A percentile compares a stretch with the other conserved stretches of the same genome.
Conservation (phyloP, 1,139 yeast genomes). For the Suhomyces ambrosiae region DNA sequence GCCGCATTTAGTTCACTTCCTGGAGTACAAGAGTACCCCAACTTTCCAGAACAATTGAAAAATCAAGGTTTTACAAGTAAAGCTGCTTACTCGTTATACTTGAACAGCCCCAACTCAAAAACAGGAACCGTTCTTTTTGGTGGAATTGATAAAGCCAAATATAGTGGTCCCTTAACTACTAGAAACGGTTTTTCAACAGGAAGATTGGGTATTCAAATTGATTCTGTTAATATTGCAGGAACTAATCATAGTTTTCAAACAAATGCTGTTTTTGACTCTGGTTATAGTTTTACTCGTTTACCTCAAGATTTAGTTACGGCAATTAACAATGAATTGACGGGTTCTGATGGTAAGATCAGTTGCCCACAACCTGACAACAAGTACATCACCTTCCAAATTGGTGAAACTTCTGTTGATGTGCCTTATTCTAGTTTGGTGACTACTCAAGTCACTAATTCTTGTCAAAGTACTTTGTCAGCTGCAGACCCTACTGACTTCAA, state of each 20-base stretch:
- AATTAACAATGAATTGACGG: not conserved
- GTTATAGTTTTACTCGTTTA: constrained; percentile 4
- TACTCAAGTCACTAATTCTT: not conserved
- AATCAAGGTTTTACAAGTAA: constrained; percentile 23
- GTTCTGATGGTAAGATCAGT: not conserved
- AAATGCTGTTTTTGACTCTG: constrained; percentile 8
- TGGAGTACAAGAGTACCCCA: constrained; percentile 17
- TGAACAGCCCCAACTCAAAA: constrained; percentile 15
- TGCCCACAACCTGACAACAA: constrained; percentile 6
- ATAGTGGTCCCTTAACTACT: constrained; percentile 20
- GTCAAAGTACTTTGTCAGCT: not conserved
- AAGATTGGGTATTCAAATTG: constrained; percentile 5
- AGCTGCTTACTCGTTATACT: constrained; percentile 25
- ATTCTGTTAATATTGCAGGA: constrained; percentile 1
- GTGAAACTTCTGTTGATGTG: constrained; percentile 4
- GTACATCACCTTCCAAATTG: constrained; percentile 3
- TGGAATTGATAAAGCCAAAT: constrained; percentile 23
- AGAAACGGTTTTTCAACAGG: not conserved
- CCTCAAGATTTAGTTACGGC: constrained; percentile 1
- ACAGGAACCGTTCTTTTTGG: constrained; percentile 23
- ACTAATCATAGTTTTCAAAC: not conserved
- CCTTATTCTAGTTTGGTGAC: constrained; percentile 5
- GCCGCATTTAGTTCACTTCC: not conserved
- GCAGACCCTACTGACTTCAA: not conserved
- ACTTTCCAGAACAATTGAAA: constrained; percentile 24